These are phyloP conservation scores for Shiraia sp. DNA, from an alignment of 2,329 filamentous ascomycete genomes.

Conservation along the genomic window DNA sequence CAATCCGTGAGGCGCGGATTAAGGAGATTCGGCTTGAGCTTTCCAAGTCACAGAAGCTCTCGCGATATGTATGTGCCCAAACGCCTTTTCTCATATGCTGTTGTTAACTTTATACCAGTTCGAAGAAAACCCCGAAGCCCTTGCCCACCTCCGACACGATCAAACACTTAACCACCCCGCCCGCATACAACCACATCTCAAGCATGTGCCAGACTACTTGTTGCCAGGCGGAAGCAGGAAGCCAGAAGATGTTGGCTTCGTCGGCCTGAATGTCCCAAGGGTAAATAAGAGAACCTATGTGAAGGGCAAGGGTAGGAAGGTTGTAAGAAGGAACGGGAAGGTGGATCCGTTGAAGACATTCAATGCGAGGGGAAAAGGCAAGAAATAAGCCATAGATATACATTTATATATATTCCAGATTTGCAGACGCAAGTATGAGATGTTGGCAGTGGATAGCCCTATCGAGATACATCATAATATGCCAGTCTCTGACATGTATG, in stretches of 20 bases:
- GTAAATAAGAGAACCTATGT: conserved; percentile 48
- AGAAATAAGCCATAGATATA: conserved; percentile 28
- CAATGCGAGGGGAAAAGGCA: conserved; percentile 55
- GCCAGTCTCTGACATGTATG: too few species aligned
- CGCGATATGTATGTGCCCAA: conserved; percentile 23
- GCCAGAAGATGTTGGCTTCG: conserved; percentile 72
- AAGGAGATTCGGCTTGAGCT: conserved; percentile 88
- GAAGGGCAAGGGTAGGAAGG: conserved; percentile 55
- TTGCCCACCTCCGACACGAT: conserved; percentile 87
- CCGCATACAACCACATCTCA: conserved; percentile 83
- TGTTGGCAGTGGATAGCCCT: too few species aligned
- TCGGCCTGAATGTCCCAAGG: conserved; percentile 60
- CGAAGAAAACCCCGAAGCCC: conserved; percentile 91
- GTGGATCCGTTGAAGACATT: conserved; percentile 88
- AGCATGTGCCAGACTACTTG: conserved; percentile 84
- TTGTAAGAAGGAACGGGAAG: conserved; percentile 64
- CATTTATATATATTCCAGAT: too few species aligned
- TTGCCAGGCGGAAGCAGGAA: conserved; percentile 73
- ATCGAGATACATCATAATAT: too few species aligned
- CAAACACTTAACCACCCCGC: conserved; percentile 78
- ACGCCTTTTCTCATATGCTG: background rate
- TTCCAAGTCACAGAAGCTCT: conserved; percentile 87
- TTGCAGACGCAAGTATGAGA: too few species aligned
- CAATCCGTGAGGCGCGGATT: conserved; percentile 85
- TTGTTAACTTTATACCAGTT: conserved; percentile 63